Evolutionary conservation across 2,329 filamentous ascomycete genomes (phyloP), one percentile per base, ranked within the genome.

Genomic region (Talaromyces rugulosus): DNA sequence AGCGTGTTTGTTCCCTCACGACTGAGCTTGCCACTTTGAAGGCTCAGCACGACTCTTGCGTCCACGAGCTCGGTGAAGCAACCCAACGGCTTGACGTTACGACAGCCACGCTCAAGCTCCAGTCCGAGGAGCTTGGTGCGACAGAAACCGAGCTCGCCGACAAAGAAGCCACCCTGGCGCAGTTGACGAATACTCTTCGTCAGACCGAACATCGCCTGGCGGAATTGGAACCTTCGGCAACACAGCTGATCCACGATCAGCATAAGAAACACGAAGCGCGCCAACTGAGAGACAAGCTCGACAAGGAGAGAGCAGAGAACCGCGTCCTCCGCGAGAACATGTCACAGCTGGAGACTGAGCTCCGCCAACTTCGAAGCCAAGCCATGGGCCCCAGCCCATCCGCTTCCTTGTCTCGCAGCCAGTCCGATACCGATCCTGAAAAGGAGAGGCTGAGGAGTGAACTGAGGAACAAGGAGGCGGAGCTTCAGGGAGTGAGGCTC

Each of bases 201-300:
- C 44, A 47, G 44, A 27, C 44, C 23, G 59, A 61, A 31, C 33
- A 44, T 8, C 59, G 40, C 23, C 31, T 58, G 14, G 16, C 23
- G 34, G 8, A 47, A 23, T 54, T 58, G 31, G 59, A 61, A 30
- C 11, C 53, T 27, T 16, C 44, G n/a, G 54, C 33, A 7, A 47
- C 30, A 50, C 59, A 61, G 23, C 33, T 51, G 9, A 28, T 61
- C 27, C 59, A 57, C 47, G 34, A 61, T 28, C 44, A 23, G 33
- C 42, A n/a, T 5, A 53, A 58, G 16, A 14, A 58, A 5, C 28
- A 61, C 27, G 54, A 61, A 42, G 11, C 9, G 8, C n/a, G 47
- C 8, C 31, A 58, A 18, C n/a, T 57, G 34, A 57, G 52, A 23
- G 27, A 42, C 27, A 55, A 52, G 33, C 16, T 61, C 12, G 51